Conservation (phyloP, 164 flowering plant species). For the Dillenia suffruticosa region DNA sequence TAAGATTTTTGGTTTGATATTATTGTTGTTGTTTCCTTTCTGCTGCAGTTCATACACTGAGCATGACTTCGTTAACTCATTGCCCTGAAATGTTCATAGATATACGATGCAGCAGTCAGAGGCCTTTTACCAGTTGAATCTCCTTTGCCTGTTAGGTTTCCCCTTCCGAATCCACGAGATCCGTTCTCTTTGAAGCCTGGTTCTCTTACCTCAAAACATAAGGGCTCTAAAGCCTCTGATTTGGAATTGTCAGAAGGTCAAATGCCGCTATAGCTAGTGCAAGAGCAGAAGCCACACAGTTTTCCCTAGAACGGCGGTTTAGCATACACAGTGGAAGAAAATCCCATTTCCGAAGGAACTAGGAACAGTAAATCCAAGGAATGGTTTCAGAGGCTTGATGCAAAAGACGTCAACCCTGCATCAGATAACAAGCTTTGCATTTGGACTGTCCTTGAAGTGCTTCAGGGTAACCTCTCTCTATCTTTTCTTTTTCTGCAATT, state of each 20-base stretch:
- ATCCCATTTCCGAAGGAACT: conserved; percentile 11
- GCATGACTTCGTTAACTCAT: neutral
- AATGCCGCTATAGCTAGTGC: conserved; percentile 82
- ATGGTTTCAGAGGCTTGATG: neutral
- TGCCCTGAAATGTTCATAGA: conserved; percentile 26
- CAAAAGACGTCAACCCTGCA: no score
- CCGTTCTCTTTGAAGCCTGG: conserved; percentile 77
- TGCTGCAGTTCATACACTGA: neutral
- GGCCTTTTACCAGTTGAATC: conserved; percentile 56
- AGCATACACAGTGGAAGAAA: neutral
- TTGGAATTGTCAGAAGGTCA: conserved; percentile 44
- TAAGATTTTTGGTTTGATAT: no score
- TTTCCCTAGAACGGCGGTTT: conserved; percentile 27
- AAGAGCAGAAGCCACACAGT: conserved; percentile 76
- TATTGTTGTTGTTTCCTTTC: neutral
- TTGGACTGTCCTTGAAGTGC: no score
- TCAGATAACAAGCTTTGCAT: no score
- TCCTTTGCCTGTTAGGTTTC: conserved; percentile 70
- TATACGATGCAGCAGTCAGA: conserved; percentile 70
- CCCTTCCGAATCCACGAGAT: conserved; percentile 61
- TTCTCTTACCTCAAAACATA: conserved; percentile 26
- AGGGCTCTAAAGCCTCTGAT: conserved; percentile 23
- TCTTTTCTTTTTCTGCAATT: no score
- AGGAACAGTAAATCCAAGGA: conserved; percentile 13
- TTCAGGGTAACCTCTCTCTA: no score